phyloP scores from a whole-genome alignment of 2,329 filamentous ascomycete species.

The Parafenestella ontariensis region DNA sequence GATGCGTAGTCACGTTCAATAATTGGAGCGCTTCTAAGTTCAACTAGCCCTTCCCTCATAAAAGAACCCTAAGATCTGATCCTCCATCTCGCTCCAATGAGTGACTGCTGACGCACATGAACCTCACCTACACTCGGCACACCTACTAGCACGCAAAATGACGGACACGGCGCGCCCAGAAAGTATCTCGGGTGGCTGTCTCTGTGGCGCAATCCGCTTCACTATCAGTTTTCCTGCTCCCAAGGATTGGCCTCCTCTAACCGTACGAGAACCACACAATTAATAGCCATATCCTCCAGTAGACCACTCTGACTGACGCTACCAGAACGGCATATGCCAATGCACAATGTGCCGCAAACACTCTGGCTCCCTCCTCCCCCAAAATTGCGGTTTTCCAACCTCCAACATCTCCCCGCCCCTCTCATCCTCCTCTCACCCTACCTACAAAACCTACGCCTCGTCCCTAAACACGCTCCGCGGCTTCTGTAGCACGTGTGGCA shows the following conservation, averaged over 20 bases:
- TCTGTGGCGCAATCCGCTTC: conserved; percentile 34
- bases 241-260: conserved; percentile 28
- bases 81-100: background rate
- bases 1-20: background rate
- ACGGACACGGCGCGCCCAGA: conserved; percentile 12
- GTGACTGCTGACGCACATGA: background rate
- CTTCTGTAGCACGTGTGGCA: conserved; percentile 34
- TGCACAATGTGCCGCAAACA: conserved; percentile 41
- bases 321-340: conserved; percentile 36
- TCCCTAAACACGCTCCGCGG: conserved; percentile 20
- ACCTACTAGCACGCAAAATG: background rate
- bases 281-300: background rate
- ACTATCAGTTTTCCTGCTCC: conserved; percentile 25
- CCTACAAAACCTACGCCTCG: conserved; percentile 31
- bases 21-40: background rate
- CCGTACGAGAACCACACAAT: conserved; percentile 10
- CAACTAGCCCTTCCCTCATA: background rate
- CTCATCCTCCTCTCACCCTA: conserved; percentile 15
- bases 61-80: background rate
- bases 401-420: conserved; percentile 18
- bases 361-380: conserved; percentile 30
- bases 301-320: background rate
- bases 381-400: conserved; percentile 23
- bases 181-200: conserved; percentile 30
- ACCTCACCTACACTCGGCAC: background rate